A percentile compares a stretch with the other conserved stretches of the same genome.
phyloP scores from a whole-genome alignment of 169 alveolate species.

The Plasmodium malariae region DNA sequence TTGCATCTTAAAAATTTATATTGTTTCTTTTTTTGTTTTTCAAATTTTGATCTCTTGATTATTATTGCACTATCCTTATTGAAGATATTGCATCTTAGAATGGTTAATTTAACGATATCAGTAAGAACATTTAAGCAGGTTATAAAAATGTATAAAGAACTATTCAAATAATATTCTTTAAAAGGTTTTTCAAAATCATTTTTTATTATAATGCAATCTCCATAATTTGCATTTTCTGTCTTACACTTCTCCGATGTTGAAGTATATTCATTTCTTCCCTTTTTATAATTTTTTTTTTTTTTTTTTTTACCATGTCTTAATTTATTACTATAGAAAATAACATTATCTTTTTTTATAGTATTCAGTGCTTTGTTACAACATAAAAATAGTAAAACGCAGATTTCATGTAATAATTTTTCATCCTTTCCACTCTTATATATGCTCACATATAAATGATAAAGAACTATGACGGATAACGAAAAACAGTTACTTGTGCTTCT shows the following conservation, averaged over 20 bases:
- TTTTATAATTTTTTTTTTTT: not conserved
- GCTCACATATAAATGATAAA: conserved; percentile 18
- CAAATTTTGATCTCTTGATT: conserved; percentile 34
- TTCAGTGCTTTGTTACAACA: conserved; percentile 34
- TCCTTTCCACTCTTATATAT: conserved; percentile 36
- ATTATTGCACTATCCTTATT: not conserved
- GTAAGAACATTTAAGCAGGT: conserved; percentile 38
- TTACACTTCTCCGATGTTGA: too few relatives aligned
- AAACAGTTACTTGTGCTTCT: conserved; percentile 32
- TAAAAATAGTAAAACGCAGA: conserved; percentile 10
- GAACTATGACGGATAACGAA: conserved; percentile 25
- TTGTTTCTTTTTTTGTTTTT: conserved; percentile 27
- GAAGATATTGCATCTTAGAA: not conserved
- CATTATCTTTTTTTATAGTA: conserved; percentile 7
- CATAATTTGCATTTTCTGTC: too few relatives aligned
- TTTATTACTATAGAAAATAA: conserved; percentile 16
- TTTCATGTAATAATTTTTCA: conserved; percentile 7
- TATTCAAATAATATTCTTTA: conserved; percentile 57
- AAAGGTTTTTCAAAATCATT: conserved; percentile 35
- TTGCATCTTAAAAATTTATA: conserved; percentile 3
- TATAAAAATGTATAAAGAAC: conserved; percentile 31
- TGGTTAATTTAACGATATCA: conserved; percentile 40
- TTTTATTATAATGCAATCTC: conserved; percentile 9
- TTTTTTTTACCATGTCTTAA: not conserved
- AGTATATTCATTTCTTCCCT: not conserved